Percentiles rank a stretch among this genome's conserved stretches.
These are phyloP conservation scores for Linnemannia schmuckeri DNA, from an alignment of 192 early-diverging fungal genomes.

Conservation along the genomic window DNA sequence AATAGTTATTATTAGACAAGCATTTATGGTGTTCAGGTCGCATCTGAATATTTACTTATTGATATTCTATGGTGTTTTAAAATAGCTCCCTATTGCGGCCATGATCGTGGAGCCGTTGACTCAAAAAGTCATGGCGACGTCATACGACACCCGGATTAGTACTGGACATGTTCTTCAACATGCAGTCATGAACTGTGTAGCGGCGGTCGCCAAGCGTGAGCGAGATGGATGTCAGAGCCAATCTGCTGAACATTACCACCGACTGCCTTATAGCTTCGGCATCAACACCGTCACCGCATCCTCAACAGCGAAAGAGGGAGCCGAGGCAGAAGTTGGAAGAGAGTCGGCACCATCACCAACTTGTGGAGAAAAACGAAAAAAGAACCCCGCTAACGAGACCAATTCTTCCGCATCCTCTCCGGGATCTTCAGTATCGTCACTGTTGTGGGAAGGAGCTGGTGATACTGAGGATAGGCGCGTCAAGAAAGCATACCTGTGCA, in stretches of 20 bases:
- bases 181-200: conserved; percentile 86
- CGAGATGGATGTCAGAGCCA: conserved; percentile 19
- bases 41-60: neutral
- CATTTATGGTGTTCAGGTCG: neutral
- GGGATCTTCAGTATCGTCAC: neutral
- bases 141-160: conserved; percentile 61
- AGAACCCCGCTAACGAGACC: conserved; percentile 10
- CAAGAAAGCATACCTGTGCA: conserved; percentile 80
- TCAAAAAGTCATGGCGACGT: conserved; percentile 61
- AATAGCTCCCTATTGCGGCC: conserved; percentile 58
- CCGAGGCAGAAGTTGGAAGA: neutral
- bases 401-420: neutral
- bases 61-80: neutral
- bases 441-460: neutral
- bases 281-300: neutral
- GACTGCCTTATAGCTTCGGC: neutral
- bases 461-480: neutral
- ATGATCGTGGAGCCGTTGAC: conserved; percentile 69
- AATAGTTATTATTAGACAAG: neutral
- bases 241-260: conserved; percentile 13
- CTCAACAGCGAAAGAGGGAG: neutral
- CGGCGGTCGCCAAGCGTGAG: conserved; percentile 71
- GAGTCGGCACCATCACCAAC: conserved; percentile 4
- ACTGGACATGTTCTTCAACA: conserved; percentile 78
- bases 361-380: conserved; percentile 43